These are phyloP conservation scores for Heterobasidion occidentale DNA, from an alignment of 1,284 basidiomycete genomes.

Conservation along the genomic window DNA sequence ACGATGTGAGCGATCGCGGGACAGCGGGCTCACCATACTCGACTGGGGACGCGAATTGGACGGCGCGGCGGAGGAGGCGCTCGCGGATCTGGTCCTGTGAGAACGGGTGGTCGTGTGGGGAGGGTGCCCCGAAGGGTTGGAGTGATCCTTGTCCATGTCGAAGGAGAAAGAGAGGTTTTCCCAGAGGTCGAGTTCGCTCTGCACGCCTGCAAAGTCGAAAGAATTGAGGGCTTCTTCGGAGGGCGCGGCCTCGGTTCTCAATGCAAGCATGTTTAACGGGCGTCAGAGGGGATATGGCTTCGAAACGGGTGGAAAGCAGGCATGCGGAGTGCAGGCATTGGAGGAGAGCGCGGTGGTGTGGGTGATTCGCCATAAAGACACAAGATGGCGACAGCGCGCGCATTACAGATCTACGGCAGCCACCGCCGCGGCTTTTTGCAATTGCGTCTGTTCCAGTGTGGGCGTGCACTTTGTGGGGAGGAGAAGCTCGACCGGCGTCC, in stretches of 20 bases:
- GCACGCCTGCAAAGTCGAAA: conserved; percentile 10
- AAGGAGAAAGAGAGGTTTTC: conserved; percentile 30
- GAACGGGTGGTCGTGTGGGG: neutral
- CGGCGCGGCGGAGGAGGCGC: neutral
- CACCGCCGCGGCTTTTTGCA: neutral
- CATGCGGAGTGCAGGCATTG: neutral
- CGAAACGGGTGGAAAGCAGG: neutral
- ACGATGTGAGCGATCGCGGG: neutral
- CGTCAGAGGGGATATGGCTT: neutral
- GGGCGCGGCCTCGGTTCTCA: neutral
- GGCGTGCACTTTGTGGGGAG: too few species aligned
- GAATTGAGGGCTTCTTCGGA: conserved; percentile 3
- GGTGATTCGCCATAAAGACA: conserved; percentile 41
- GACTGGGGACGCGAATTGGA: neutral
- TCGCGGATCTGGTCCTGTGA: neutral
- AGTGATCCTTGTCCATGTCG: conserved; percentile 32
- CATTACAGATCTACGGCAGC: conserved; percentile 5
- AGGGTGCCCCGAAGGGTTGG: too few species aligned
- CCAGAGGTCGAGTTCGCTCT: conserved; percentile 31
- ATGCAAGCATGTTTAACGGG: conserved; percentile 2
- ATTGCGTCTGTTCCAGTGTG: neutral
- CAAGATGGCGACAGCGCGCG: conserved; percentile 41
- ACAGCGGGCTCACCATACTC: neutral
- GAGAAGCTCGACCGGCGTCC: too few species aligned
- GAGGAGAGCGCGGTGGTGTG: neutral